Conservation (phyloP, 495 filamentous ascomycete species). For the Bathelium albidoporum region DNA sequence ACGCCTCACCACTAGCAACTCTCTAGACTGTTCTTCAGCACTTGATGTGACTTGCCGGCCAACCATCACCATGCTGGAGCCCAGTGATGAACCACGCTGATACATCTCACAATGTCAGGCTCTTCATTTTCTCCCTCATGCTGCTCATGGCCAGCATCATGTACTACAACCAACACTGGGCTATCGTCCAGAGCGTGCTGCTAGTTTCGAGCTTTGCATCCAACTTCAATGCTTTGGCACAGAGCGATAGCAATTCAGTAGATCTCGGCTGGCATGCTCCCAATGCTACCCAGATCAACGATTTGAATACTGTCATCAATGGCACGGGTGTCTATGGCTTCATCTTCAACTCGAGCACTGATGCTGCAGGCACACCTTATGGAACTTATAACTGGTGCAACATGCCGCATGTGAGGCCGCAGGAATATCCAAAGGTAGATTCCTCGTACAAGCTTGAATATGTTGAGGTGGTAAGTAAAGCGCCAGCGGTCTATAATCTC, state of each 20-base stretch:
- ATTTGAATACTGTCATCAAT: conserved; percentile 41
- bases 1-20: neutral
- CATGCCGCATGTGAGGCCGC: conserved; percentile 58
- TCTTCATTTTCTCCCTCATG: neutral
- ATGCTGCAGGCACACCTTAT: conserved; percentile 36
- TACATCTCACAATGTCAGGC: neutral
- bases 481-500: neutral
- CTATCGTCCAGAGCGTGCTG: neutral
- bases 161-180: neutral
- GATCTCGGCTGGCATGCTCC: conserved; percentile 52
- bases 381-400: conserved; percentile 64
- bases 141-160: neutral
- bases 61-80: neutral
- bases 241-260: conserved; percentile 18
- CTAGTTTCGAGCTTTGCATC: neutral
- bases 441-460: conserved; percentile 48
- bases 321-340: conserved; percentile 50
- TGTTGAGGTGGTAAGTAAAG: conserved; percentile 51
- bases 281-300: conserved; percentile 45
- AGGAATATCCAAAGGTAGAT: conserved; percentile 43
- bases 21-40: neutral
- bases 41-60: neutral
- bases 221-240: conserved; percentile 6
- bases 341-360: conserved; percentile 49
- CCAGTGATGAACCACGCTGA: neutral